Evolutionary conservation across 73 alveolate species (phyloP), one percentile per base, ranked within the genome.

Genomic region (Paramecium primaurelia): DNA sequence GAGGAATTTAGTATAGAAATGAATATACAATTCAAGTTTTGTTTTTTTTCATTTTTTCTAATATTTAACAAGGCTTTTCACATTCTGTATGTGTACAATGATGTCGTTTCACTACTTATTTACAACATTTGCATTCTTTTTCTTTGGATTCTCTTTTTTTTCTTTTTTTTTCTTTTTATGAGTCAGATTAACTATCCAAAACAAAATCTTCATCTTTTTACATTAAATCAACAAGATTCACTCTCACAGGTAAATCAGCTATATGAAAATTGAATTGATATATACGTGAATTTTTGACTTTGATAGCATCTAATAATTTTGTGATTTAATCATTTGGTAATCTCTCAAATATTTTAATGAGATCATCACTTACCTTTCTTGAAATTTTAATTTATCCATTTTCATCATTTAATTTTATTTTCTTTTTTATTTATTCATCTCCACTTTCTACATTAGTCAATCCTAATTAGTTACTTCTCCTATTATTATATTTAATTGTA

Each of bases 141-240:
- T 80, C 91, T 80, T 80, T 80, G 8, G 91, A 80, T 47, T 80
- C 91, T 80, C 91, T 80, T 36, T 49, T 80, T 36, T 80, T 80
- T 26, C 91, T 80, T 49, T 80, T 80, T 18, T 47, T 80, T 22
- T 45, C 91, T 26, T 49, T 47, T 54, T 54, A 54, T 6, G 84
- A 28, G 1, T 80, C 91, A 9, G 37, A 28, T 42, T 45, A 59
- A 37, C 60, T 40, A 75, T 75, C 88, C 32, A 16, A 40, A 40
- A 9, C 36, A 37, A 75, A 37, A 20, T 80, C 49, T 22, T 37
- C 34, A 9, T 80, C 91, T 5, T 80, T 47, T 8, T 28, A 22
- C 25, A 80, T 14, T 1, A 80, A 25, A 20, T 47, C 58, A 64
- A 18, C 75, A 34, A 80, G 25, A 80, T 80, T 49, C 9, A 80